These are phyloP conservation scores for Neofusicoccum umdonicola DNA, from an alignment of 2,329 filamentous ascomycete genomes.

Conservation along the genomic window DNA sequence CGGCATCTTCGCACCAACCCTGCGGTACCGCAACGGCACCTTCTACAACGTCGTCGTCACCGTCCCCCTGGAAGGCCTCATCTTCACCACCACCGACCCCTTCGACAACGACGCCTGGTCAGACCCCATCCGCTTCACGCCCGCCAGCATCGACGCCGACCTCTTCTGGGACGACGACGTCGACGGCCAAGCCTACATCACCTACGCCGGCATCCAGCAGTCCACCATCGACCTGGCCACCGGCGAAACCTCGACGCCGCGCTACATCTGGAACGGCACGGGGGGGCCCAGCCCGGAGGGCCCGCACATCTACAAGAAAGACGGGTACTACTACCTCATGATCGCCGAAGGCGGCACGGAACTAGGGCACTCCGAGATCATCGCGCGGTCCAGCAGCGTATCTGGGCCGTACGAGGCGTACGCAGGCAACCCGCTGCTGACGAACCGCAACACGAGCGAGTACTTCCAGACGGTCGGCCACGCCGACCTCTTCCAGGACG, in stretches of 20 bases:
- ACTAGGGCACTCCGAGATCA: constrained; percentile 26
- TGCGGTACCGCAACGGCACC: constrained; percentile 35
- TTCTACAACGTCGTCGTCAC: constrained; percentile 47
- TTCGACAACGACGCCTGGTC: constrained; percentile 48
- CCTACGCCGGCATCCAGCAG: constrained; percentile 31
- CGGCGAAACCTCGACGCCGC: constrained; percentile 19
- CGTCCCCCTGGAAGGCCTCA: constrained; percentile 42
- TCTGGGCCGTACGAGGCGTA: constrained; percentile 26
- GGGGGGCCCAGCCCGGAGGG: constrained; percentile 31
- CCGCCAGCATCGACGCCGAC: constrained; percentile 53
- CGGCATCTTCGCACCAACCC: constrained; percentile 36
- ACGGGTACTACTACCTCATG: constrained; percentile 32
- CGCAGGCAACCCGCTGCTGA: constrained; percentile 27
- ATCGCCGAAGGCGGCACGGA: constrained; percentile 26
- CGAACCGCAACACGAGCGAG: constrained; percentile 27
- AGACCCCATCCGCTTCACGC: constrained; percentile 49
- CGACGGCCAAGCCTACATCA: neutral
- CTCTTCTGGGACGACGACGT: constrained; percentile 57
- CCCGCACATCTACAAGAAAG: constrained; percentile 31
- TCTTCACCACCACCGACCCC: constrained; percentile 47
- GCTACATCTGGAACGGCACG: constrained; percentile 37
- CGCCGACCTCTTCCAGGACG: constrained; percentile 56
- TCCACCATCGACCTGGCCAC: constrained; percentile 33
- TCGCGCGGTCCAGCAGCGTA: constrained; percentile 28
- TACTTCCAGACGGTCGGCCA: constrained; percentile 56